Conservation (phyloP, 495 filamentous ascomycete species). For the Lophiotrema nucula region DNA sequence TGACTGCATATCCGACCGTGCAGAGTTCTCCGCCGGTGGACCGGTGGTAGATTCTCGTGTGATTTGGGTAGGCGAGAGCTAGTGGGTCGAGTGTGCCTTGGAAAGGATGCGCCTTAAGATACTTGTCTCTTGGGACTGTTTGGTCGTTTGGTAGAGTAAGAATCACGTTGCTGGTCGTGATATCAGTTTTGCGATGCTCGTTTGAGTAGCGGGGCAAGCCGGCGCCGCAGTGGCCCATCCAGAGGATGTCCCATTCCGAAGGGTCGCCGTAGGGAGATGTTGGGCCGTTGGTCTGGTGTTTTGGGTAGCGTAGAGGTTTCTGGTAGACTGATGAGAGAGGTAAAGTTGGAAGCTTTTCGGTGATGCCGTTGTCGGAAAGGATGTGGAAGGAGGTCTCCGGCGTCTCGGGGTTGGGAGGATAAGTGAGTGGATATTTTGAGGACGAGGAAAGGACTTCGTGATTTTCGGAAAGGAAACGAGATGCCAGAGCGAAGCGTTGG, state of each 20-base stretch:
- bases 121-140: slow-evolving; percentile 13
- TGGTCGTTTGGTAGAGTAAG: slow-evolving; percentile 25
- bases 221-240: slow-evolving; percentile 31
- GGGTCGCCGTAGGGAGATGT: slow-evolving; percentile 30
- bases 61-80: slow-evolving; percentile 15
- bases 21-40: slow-evolving; percentile 43
- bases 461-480: slow-evolving; percentile 32
- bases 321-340: slow-evolving; percentile 19
- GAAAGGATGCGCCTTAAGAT: slow-evolving; percentile 31
- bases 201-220: slow-evolving; percentile 33
- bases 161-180: slow-evolving; percentile 13
- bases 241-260: slow-evolving; percentile 42
- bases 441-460: slow-evolving; percentile 18
- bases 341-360: slow-evolving; percentile 21
- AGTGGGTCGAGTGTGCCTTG: slow-evolving; percentile 23
- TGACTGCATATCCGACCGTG: slow-evolving; percentile 27
- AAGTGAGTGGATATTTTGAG: slow-evolving; percentile 10
- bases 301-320: slow-evolving; percentile 7
- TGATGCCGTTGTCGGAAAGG: slow-evolving; percentile 26
- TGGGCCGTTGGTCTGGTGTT: not conserved
- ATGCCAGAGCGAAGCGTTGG: slow-evolving; percentile 26
- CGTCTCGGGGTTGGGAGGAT: slow-evolving; percentile 19
- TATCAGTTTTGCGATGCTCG: not conserved
- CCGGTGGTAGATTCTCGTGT: slow-evolving; percentile 28
- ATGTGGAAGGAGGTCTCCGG: slow-evolving; percentile 27